Evolutionary conservation across 768 basidiomycete genomes (phyloP).

Genomic region (Rhizopogon vulgaris): DNA sequence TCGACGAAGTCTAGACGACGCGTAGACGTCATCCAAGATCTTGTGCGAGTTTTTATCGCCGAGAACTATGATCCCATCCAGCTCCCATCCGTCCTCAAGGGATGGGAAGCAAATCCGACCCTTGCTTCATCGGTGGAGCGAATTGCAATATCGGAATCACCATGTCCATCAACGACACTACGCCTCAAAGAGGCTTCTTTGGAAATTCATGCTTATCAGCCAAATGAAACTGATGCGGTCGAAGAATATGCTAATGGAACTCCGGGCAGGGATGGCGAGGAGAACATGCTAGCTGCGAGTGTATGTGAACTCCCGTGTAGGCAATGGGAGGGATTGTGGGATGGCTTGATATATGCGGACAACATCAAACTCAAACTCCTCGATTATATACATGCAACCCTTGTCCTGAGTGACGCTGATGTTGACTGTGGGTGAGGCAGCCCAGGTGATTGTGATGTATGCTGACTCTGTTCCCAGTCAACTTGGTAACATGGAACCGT

Average conservation of each 20-base stretch:
- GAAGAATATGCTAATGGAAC: conserved; percentile 67
- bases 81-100: conserved; percentile 64
- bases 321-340: conserved; percentile 90
- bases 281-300: conserved; percentile 80
- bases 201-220: conserved; percentile 87
- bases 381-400: conserved; percentile 91
- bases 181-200: conserved; percentile 55
- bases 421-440: conserved; percentile 63
- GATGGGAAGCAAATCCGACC: conserved; percentile 74
- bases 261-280: conserved; percentile 49
- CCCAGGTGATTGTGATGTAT: not conserved
- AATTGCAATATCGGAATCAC: conserved; percentile 66
- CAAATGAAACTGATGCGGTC: conserved; percentile 56
- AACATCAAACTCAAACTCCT: conserved; percentile 84
- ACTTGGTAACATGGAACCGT: conserved; percentile 93
- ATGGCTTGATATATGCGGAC: conserved; percentile 77
- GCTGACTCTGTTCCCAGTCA: conserved; percentile 42
- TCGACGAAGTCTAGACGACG: conserved; percentile 61
- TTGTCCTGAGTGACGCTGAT: conserved; percentile 85
- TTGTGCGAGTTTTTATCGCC: conserved; percentile 51
- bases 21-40: conserved; percentile 66
- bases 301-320: conserved; percentile 84
- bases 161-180: conserved; percentile 51
- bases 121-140: conserved; percentile 71
- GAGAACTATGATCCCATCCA: conserved; percentile 59